phyloP scores from a whole-genome alignment of 176 grass and related monocot species.

The Musa troglodytarum region DNA sequence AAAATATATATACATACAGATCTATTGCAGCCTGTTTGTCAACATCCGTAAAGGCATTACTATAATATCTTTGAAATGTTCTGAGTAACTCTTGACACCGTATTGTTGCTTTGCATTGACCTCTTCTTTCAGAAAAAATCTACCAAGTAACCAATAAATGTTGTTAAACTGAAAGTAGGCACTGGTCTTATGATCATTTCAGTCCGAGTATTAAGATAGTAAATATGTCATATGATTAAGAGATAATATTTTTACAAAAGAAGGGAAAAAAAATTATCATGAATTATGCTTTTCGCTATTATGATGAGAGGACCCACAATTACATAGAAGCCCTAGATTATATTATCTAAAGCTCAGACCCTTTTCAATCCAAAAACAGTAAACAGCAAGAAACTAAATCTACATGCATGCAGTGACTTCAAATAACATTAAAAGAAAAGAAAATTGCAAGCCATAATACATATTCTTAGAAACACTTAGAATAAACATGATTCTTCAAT shows the following conservation, averaged over 20 bases:
- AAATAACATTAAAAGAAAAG: background rate
- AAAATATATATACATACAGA: constrained; percentile 45
- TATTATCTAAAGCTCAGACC: background rate
- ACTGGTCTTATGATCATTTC: too few species aligned
- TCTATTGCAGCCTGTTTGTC: constrained; percentile 91
- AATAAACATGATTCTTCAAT: background rate
- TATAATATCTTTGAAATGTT: constrained; percentile 85
- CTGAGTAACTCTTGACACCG: constrained; percentile 84
- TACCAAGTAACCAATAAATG: constrained; percentile 23
- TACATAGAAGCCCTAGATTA: background rate
- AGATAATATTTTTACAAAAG: too few species aligned
- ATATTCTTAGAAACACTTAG: background rate
- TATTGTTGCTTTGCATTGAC: constrained; percentile 65
- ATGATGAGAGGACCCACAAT: too few species aligned
- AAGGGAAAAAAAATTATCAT: too few species aligned
- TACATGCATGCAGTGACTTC: background rate
- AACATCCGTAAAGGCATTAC: constrained; percentile 77
- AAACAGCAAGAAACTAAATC: background rate
- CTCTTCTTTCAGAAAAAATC: constrained; percentile 96
- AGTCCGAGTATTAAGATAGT: too few species aligned
- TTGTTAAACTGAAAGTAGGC: constrained; percentile 6
- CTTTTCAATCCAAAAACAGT: background rate
- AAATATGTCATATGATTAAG: too few species aligned
- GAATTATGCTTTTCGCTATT: too few species aligned
- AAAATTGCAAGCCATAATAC: background rate